A percentile compares a stretch with the other conserved stretches of the same genome.
Evolutionary conservation across 1,284 basidiomycete genomes (phyloP).

Genomic region (Rhodotorula sp.): DNA sequence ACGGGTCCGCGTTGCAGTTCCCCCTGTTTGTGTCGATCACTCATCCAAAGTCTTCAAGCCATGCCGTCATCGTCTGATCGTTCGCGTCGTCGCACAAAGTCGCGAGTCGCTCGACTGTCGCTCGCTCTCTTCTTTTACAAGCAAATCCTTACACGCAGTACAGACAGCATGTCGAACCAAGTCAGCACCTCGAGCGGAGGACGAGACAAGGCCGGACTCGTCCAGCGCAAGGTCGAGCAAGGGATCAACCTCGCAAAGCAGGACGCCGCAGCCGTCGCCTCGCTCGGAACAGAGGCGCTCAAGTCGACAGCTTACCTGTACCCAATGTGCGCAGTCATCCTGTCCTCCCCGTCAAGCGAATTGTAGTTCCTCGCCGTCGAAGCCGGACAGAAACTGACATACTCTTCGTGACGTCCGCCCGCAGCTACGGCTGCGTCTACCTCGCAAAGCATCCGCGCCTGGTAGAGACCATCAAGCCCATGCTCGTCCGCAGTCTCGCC

Average conservation of each 20-base stretch:
- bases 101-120: no score
- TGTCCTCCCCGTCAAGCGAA: not conserved
- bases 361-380: not conserved
- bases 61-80: no score
- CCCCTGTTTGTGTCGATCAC: no score
- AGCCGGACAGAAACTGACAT: not conserved
- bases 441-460: constrained; percentile 50
- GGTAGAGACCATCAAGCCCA: constrained; percentile 49
- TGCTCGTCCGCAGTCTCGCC: constrained; percentile 48
- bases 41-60: no score
- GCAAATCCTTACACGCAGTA: not conserved
- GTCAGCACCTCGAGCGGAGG: not conserved
- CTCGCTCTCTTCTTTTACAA: not conserved
- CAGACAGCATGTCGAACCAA: constrained; percentile 26
- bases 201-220: constrained; percentile 4
- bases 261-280: constrained; percentile 35
- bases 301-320: constrained; percentile 52
- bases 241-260: constrained; percentile 23
- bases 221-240: constrained; percentile 28
- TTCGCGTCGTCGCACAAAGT: no score
- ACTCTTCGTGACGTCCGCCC: not conserved
- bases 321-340: constrained; percentile 48
- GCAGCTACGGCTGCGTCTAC: constrained; percentile 50
- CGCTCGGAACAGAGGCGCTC: constrained; percentile 48
- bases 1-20: no score